A percentile compares a stretch with the other conserved stretches of the same genome.
phyloP scores from a whole-genome alignment of 495 filamentous ascomycete species.

The Penicillium cosmopolitanum region DNA sequence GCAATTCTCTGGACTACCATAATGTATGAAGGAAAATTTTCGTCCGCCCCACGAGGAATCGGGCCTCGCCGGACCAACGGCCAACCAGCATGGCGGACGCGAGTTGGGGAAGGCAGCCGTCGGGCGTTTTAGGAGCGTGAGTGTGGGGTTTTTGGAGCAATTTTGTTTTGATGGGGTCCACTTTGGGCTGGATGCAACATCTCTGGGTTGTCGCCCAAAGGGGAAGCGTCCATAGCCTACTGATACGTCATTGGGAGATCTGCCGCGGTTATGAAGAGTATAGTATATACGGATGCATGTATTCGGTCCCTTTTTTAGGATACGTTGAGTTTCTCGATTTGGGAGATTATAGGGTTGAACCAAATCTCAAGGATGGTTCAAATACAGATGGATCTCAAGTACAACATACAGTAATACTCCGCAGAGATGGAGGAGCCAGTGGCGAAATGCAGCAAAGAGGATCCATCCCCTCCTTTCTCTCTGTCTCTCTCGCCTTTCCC shows the following conservation, averaged over 20 bases:
- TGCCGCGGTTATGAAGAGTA: background rate
- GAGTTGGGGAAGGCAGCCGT: slow-evolving; percentile 18
- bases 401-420: too few relatives aligned
- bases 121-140: slow-evolving; percentile 33
- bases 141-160: slow-evolving; percentile 11
- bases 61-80: slow-evolving; percentile 19
- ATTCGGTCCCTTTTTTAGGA: too few relatives aligned
- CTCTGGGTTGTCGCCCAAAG: slow-evolving; percentile 3
- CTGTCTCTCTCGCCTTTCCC: background rate
- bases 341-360: too few relatives aligned
- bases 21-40: slow-evolving; percentile 6
- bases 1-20: slow-evolving; percentile 1
- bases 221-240: slow-evolving; percentile 1
- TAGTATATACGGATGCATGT: background rate
- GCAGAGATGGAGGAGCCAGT: background rate
- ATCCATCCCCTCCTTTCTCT: background rate
- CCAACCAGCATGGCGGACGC: slow-evolving; percentile 15
- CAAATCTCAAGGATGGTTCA: too few relatives aligned
- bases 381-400: too few relatives aligned
- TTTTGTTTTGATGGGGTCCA: slow-evolving; percentile 9
- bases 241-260: slow-evolving; percentile 9
- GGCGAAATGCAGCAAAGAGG: slow-evolving; percentile 2
- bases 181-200: slow-evolving; percentile 11
- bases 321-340: too few relatives aligned
- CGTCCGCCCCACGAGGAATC: slow-evolving; percentile 21